phyloP scores from a whole-genome alignment of 2,329 filamentous ascomycete genomes.

The Cladophialophora carrionii region DNA sequence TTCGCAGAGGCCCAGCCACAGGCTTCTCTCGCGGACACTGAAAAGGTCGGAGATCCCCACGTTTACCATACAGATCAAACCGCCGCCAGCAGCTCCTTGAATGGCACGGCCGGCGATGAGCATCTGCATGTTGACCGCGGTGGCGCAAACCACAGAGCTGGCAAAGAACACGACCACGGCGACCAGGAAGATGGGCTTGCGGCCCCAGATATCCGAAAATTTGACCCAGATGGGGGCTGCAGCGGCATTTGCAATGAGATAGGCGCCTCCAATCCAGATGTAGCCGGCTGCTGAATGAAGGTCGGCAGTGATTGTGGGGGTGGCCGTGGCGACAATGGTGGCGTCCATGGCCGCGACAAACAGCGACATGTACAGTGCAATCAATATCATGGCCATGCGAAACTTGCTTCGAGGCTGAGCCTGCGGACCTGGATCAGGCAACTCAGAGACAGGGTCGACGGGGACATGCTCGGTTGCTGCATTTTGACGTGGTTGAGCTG shows the following conservation, averaged over 20 bases:
- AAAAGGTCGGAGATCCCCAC: conserved; percentile 62
- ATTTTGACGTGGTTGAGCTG: conserved; percentile 11
- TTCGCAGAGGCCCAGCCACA: conserved; percentile 57
- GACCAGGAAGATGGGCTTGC: conserved; percentile 57
- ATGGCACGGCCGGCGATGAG: conserved; percentile 58
- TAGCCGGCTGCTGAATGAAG: conserved; percentile 71
- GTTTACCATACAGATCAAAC: conserved; percentile 56
- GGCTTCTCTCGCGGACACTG: conserved; percentile 52
- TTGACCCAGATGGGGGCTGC: conserved; percentile 72
- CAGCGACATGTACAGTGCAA: conserved; percentile 39
- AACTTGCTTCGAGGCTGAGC: conserved; percentile 31
- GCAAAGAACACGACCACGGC: conserved; percentile 56
- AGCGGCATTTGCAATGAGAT: conserved; percentile 70
- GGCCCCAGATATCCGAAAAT: conserved; percentile 61
- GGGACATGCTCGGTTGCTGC: conserved; percentile 15
- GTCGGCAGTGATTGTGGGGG: conserved; percentile 42
- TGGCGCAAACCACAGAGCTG: conserved; percentile 56
- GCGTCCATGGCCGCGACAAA: conserved; percentile 41
- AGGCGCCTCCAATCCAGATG: conserved; percentile 76
- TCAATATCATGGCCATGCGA: conserved; percentile 36
- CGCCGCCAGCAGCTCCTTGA: conserved; percentile 60
- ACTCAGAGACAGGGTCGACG: not conserved
- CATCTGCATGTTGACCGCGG: conserved; percentile 54
- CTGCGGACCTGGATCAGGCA: conserved; percentile 40
- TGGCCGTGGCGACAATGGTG: conserved; percentile 44